A percentile compares a stretch with the other conserved stretches of the same genome.
These are phyloP conservation scores for Leptographium wingfieldii DNA, from an alignment of 2,329 filamentous ascomycete genomes.

Conservation along the genomic window DNA sequence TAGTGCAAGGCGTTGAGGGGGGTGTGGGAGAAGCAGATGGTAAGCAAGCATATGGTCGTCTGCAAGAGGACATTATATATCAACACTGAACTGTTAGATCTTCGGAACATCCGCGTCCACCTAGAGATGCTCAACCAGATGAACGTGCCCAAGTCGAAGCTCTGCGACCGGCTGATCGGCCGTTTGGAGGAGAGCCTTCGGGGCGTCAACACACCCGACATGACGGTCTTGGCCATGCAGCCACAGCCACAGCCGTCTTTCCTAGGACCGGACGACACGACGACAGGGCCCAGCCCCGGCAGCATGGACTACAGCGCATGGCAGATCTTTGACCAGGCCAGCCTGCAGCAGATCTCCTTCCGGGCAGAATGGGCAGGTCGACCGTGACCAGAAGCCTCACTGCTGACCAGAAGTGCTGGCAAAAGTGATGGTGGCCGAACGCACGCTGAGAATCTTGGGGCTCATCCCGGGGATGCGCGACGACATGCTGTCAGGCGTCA, in stretches of 20 bases:
- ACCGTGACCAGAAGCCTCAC: not conserved
- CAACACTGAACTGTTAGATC: constrained; percentile 2
- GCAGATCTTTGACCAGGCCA: constrained; percentile 11
- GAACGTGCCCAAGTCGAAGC: constrained; percentile 2
- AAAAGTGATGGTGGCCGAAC: constrained; percentile 5
- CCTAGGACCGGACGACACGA: not conserved
- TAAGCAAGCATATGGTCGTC: not conserved
- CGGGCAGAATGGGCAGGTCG: not conserved
- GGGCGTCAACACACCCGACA: constrained; percentile 5
- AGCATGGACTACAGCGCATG: constrained; percentile 6
- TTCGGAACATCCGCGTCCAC: constrained; percentile 9
- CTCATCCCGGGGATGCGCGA: constrained; percentile 3
- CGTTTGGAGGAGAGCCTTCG: constrained; percentile 8
- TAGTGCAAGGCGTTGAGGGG: constrained; percentile 8
- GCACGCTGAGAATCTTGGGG: constrained; percentile 3
- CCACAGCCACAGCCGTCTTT: not conserved
- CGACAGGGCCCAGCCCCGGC: not conserved
- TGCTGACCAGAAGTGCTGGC: not conserved
- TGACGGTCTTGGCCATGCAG: not conserved
- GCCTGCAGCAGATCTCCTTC: constrained; percentile 7
- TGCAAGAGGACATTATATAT: too few relatives aligned
- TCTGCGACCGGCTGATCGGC: constrained; percentile 4
- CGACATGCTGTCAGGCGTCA: constrained; percentile 8
- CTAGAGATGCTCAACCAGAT: constrained; percentile 7
- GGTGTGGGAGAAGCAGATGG: constrained; percentile 7